Percentiles rank a stretch among this genome's conserved stretches.
Conservation (phyloP, 345 rosid species). For the Dovyalis caffra region DNA sequence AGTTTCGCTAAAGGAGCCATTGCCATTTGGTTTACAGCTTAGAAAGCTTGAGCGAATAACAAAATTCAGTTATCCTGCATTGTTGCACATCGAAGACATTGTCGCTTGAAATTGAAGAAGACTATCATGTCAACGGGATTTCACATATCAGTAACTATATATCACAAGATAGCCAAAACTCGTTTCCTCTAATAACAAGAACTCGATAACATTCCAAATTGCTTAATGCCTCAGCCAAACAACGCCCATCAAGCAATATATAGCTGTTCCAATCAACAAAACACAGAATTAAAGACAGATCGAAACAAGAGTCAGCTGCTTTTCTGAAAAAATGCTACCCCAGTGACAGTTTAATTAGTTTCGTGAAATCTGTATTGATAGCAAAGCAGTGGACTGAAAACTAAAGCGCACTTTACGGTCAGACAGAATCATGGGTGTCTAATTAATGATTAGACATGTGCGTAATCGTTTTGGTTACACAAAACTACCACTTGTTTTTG, state of each 20-base stretch:
- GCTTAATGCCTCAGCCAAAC: not conserved
- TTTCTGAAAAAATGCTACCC: not conserved
- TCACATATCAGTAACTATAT: not conserved
- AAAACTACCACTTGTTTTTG: too few relatives aligned
- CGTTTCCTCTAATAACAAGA: not conserved
- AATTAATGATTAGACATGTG: not conserved
- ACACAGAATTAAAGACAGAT: not conserved
- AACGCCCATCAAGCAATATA: not conserved
- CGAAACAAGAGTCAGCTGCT: not conserved
- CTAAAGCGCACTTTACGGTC: not conserved
- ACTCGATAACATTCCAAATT: not conserved
- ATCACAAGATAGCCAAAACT: not conserved
- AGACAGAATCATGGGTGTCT: not conserved
- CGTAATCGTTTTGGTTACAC: not conserved
- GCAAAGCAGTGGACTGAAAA: not conserved
- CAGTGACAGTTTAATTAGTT: not conserved
- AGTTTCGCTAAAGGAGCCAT: conserved; percentile 52
- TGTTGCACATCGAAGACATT: not conserved
- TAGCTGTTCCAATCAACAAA: not conserved
- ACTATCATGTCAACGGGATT: not conserved
- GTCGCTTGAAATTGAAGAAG: not conserved
- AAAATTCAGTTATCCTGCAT: too few relatives aligned
- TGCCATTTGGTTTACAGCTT: conserved; percentile 37
- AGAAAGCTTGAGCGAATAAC: not conserved
- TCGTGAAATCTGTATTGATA: not conserved